Evolutionary conservation across 441 rosid genomes (phyloP).

Genomic region (Kokia cookei): DNA sequence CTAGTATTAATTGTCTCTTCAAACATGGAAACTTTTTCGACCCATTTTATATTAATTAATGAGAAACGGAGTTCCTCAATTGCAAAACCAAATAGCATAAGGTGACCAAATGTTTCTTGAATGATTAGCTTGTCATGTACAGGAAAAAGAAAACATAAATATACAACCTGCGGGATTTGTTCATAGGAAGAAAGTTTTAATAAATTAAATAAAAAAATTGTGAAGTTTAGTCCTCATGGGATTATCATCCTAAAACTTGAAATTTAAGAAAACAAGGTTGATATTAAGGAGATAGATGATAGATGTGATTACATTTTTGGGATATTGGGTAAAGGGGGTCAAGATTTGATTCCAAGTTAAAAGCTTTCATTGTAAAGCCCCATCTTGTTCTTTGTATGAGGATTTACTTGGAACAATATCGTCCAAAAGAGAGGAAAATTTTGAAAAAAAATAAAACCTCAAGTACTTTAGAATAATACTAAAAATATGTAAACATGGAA

Average conservation of each 20-base stretch:
- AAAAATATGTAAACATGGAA: neutral
- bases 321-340: neutral
- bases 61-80: neutral
- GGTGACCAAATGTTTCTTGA: conserved; percentile 3
- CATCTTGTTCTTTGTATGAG: neutral
- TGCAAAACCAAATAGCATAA: neutral
- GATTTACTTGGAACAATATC: neutral
- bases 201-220: neutral
- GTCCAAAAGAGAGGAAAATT: neutral
- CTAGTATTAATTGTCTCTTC: neutral
- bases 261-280: too few relatives aligned
- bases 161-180: neutral
- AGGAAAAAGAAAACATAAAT: neutral
- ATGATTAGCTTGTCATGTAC: conserved; percentile 3
- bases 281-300: neutral
- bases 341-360: neutral
- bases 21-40: neutral
- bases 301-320: neutral
- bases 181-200: neutral
- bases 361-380: neutral
- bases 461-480: neutral
- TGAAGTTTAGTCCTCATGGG: too few relatives aligned
- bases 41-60: neutral
- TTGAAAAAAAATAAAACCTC: too few relatives aligned
- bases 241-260: too few relatives aligned